phyloP scores from a whole-genome alignment of 768 basidiomycete genomes.

The Kwoniella botswanensis region DNA sequence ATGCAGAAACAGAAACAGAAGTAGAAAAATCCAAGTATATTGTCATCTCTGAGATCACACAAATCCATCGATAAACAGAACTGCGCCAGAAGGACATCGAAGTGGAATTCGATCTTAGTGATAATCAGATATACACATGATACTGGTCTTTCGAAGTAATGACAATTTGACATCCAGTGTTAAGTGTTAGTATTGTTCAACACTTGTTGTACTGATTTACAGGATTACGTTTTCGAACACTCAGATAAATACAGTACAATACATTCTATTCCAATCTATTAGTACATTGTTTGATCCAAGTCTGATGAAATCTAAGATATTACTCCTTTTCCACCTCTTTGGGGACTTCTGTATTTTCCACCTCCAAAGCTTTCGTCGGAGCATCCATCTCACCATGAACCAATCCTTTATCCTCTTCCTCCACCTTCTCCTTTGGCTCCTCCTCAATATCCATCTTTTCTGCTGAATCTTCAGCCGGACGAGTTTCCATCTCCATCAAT shows the following conservation, averaged over 20 bases:
- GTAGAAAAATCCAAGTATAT: too few relatives aligned
- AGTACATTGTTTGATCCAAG: not conserved
- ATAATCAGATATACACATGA: too few relatives aligned
- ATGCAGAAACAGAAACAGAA: too few relatives aligned
- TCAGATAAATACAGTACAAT: not conserved
- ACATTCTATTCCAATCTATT: not conserved
- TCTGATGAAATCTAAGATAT: not conserved
- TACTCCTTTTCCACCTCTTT: slow-evolving; percentile 23
- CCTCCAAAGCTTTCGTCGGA: slow-evolving; percentile 28
- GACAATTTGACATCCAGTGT: too few relatives aligned
- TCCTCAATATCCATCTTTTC: slow-evolving; percentile 40
- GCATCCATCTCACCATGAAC: slow-evolving; percentile 39
- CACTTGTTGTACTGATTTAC: too few relatives aligned
- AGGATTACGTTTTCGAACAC: too few relatives aligned
- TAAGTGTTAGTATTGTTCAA: too few relatives aligned
- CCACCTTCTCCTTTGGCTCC: slow-evolving; percentile 15
- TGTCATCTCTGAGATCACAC: too few relatives aligned
- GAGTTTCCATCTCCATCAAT: slow-evolving; percentile 33
- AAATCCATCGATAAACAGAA: too few relatives aligned
- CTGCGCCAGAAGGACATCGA: too few relatives aligned
- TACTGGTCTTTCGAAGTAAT: too few relatives aligned
- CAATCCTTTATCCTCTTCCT: slow-evolving; percentile 32
- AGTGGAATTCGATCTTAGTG: too few relatives aligned
- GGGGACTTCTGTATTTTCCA: slow-evolving; percentile 34
- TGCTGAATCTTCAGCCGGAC: slow-evolving; percentile 14